These are phyloP conservation scores for Pseudonitzschia multiseries DNA, from an alignment of 108 stramenopile genomes.

Conservation along the genomic window DNA sequence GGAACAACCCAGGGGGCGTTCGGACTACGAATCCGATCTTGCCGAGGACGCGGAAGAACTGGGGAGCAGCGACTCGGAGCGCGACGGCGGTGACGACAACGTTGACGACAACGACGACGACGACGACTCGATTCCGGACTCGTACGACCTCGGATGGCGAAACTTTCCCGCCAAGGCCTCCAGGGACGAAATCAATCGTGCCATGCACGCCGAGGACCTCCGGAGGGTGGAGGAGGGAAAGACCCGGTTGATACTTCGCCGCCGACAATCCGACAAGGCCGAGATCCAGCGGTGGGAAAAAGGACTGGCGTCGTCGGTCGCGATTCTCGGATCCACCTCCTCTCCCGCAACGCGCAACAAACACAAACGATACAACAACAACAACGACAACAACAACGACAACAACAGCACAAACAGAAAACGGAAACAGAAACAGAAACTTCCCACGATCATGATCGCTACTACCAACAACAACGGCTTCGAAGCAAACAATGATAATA, in stretches of 20 bases:
- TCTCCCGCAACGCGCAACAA: too few relatives aligned
- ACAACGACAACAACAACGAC: too few relatives aligned
- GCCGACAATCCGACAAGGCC: background rate
- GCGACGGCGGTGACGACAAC: background rate
- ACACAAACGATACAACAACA: too few relatives aligned
- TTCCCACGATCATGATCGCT: background rate
- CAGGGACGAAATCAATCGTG: background rate
- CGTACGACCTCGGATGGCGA: background rate
- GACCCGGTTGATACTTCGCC: background rate
- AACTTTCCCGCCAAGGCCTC: background rate
- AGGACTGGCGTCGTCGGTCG: background rate
- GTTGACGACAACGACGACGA: background rate
- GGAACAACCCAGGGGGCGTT: background rate
- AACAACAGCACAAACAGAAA: too few relatives aligned
- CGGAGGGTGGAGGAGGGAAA: constrained; percentile 10
- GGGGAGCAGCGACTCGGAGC: background rate
- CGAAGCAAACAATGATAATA: background rate
- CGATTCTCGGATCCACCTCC: too few relatives aligned
- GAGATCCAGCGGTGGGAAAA: background rate
- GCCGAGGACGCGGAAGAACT: constrained; percentile 11
- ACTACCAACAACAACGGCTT: background rate
- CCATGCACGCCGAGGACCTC: constrained; percentile 2
- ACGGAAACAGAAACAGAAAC: background rate
- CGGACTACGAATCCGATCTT: background rate
- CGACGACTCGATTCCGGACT: background rate